These are phyloP conservation scores for Trichocladium antarcticum DNA, from an alignment of 495 filamentous ascomycete genomes.

Conservation along the genomic window DNA sequence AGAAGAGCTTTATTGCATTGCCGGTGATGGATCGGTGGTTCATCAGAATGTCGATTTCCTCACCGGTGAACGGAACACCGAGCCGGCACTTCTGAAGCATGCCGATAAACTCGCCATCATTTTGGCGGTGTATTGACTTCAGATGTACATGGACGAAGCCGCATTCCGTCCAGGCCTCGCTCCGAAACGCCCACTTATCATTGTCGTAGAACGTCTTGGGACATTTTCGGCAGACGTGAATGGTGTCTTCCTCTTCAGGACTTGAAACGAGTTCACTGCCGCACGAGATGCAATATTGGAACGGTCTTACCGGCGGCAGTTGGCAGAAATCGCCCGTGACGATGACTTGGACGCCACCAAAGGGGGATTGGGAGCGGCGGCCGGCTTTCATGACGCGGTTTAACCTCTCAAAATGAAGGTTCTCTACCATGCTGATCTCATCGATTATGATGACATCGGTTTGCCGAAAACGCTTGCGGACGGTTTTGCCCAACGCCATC, in stretches of 20 bases:
- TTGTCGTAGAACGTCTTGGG: slow-evolving; percentile 23
- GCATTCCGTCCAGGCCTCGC: slow-evolving; percentile 28
- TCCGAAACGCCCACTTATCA: slow-evolving; percentile 34
- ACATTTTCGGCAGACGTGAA: slow-evolving; percentile 37
- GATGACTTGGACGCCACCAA: slow-evolving; percentile 86
- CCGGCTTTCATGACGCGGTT: slow-evolving; percentile 39
- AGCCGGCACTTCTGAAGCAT: slow-evolving; percentile 43
- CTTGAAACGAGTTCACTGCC: slow-evolving; percentile 58
- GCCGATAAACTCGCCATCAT: slow-evolving; percentile 36
- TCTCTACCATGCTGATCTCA: slow-evolving; percentile 44
- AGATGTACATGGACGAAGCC: slow-evolving; percentile 34
- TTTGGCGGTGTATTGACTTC: slow-evolving; percentile 43
- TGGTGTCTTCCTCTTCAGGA: slow-evolving; percentile 46
- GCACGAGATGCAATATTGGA: slow-evolving; percentile 67
- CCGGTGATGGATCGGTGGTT: slow-evolving; percentile 32
- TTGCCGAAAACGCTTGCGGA: slow-evolving; percentile 21
- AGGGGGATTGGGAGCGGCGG: slow-evolving; percentile 45
- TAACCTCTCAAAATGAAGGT: slow-evolving; percentile 43
- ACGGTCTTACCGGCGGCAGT: slow-evolving; percentile 78
- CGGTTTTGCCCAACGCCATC: neutral
- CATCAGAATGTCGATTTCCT: slow-evolving; percentile 36
- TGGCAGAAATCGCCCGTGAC: slow-evolving; percentile 97
- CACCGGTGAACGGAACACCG: slow-evolving; percentile 27
- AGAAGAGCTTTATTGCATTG: slow-evolving; percentile 39
- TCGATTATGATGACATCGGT: slow-evolving; percentile 39